Evolutionary conservation across 2,329 filamentous ascomycete genomes (phyloP).

Genomic region (Fusarium sp.): DNA sequence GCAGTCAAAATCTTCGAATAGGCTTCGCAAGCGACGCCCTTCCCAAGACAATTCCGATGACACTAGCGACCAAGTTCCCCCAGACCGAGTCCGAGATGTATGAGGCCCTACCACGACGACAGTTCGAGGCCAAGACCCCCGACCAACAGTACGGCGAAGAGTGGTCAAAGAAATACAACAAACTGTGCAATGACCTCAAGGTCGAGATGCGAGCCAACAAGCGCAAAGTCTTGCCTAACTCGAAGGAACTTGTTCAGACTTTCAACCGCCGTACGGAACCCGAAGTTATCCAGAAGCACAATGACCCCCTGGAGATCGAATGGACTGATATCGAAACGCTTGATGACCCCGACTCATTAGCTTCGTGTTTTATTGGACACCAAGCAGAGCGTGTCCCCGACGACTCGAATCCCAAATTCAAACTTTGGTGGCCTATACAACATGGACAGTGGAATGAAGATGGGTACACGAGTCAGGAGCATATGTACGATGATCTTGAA

Average conservation of each 20-base stretch:
- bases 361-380: constrained; percentile 79
- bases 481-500: constrained; percentile 87
- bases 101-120: constrained; percentile 78
- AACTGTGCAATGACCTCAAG: constrained; percentile 88
- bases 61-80: constrained; percentile 80
- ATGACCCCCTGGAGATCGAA: constrained; percentile 91
- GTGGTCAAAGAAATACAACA: constrained; percentile 76
- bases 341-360: constrained; percentile 69
- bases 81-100: constrained; percentile 86
- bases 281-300: constrained; percentile 91
- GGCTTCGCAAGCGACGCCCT: constrained; percentile 95
- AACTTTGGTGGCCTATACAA: constrained; percentile 90
- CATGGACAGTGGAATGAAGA: constrained; percentile 90
- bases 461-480: constrained; percentile 82
- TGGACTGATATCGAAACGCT: constrained; percentile 85
- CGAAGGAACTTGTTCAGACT: constrained; percentile 93
- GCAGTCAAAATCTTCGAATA: constrained; percentile 93
- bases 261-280: constrained; percentile 87
- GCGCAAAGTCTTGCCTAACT: constrained; percentile 94
- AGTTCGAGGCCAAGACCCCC: constrained; percentile 66
- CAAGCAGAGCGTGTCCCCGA: constrained; percentile 89
- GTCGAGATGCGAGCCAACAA: constrained; percentile 92
- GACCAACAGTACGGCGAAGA: constrained; percentile 92
- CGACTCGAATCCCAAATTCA: constrained; percentile 87
- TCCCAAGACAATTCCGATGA: constrained; percentile 93